phyloP scores from a whole-genome alignment of 2,329 filamentous ascomycete species.

The Dryadomyces quercus-mongolicae region DNA sequence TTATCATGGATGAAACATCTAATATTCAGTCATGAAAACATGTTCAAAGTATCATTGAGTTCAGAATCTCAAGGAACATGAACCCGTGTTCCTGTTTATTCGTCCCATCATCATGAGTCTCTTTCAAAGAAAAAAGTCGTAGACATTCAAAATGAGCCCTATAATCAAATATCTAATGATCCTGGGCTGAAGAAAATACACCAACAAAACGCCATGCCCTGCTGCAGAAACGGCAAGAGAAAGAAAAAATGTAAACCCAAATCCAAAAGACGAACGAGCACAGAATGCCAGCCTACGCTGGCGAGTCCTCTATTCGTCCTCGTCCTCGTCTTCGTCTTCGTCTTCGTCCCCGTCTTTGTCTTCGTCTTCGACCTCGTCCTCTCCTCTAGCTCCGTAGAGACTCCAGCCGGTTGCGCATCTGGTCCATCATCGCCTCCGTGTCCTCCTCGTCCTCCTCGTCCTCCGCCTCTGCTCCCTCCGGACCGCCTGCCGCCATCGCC shows the following conservation, averaged over 20 bases:
- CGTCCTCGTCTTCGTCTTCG: no score
- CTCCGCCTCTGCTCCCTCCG: slow-evolving; percentile 32
- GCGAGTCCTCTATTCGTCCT: no score
- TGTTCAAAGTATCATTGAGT: no score
- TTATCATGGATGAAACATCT: no score
- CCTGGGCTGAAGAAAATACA: not conserved
- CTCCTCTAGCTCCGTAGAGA: slow-evolving; percentile 89
- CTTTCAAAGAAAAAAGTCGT: no score
- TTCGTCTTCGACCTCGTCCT: no score
- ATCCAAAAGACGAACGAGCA: not conserved
- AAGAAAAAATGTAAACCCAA: not conserved
- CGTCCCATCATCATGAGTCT: no score
- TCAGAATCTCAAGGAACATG: no score
- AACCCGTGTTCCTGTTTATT: no score
- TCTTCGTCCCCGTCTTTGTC: not conserved
- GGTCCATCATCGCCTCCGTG: slow-evolving; percentile 78
- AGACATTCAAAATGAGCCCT: not conserved
- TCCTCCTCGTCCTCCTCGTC: slow-evolving; percentile 70
- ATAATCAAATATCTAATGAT: not conserved
- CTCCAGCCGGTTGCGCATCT: slow-evolving; percentile 87
- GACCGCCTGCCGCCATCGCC: slow-evolving; percentile 29
- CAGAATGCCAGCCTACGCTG: not conserved
- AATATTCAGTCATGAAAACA: no score
- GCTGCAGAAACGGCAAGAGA: not conserved
- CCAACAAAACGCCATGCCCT: not conserved